Conservation (phyloP, 2,329 filamentous ascomycete genomes). For the Aureobasidium pullulans region DNA sequence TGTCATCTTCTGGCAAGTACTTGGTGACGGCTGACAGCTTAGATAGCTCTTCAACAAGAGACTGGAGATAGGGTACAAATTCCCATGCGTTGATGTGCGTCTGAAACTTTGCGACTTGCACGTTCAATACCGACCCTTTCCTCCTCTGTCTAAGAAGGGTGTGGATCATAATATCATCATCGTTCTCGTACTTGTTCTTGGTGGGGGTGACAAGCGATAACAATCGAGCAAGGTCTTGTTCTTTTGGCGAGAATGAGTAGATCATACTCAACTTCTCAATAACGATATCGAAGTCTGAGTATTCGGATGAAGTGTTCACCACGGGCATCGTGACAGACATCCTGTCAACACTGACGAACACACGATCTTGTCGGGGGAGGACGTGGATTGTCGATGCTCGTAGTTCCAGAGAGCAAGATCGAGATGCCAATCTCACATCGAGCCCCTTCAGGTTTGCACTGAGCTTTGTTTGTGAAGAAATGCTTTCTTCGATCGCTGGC, state of each 20-base stretch:
- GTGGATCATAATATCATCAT: slow-evolving; percentile 92
- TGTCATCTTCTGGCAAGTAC: slow-evolving; percentile 91
- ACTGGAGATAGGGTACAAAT: slow-evolving; percentile 60
- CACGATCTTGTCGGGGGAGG: slow-evolving; percentile 63
- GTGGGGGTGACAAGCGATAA: slow-evolving; percentile 85
- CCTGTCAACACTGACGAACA: slow-evolving; percentile 67
- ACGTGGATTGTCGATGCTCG: slow-evolving; percentile 77
- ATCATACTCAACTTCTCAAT: slow-evolving; percentile 63
- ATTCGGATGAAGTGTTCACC: slow-evolving; percentile 43
- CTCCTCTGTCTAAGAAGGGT: slow-evolving; percentile 78
- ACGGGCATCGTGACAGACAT: slow-evolving; percentile 63
- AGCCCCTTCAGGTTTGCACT: slow-evolving; percentile 72
- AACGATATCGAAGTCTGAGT: slow-evolving; percentile 39
- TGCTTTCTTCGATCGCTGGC: slow-evolving; percentile 24
- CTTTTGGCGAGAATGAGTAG: slow-evolving; percentile 64
- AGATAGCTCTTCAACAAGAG: slow-evolving; percentile 68
- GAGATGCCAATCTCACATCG: slow-evolving; percentile 67
- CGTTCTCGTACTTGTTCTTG: slow-evolving; percentile 78
- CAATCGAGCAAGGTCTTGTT: slow-evolving; percentile 73
- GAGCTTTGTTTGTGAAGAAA: slow-evolving; percentile 49
- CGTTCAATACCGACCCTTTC: slow-evolving; percentile 74
- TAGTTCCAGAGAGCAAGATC: slow-evolving; percentile 64
- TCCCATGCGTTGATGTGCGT: slow-evolving; percentile 55
- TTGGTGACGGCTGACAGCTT: slow-evolving; percentile 84
- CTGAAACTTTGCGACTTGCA: slow-evolving; percentile 59